Evolutionary conservation across 352 stramenopile genomes (phyloP), one percentile per base, ranked within the genome.

Genomic region (Discostella stelligera): DNA sequence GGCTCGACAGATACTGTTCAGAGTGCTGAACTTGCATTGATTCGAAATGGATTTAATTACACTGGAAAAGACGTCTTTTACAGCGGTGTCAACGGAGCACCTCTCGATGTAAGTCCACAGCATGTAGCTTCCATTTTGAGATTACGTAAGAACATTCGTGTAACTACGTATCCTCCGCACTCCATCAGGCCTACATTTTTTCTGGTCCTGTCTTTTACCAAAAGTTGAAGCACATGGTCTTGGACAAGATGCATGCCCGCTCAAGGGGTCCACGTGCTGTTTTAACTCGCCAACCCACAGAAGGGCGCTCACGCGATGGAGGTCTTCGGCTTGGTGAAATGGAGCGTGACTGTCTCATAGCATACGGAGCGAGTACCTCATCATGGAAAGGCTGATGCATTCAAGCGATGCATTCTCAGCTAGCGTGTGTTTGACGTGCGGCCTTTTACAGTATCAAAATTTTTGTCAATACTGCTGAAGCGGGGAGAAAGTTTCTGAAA

Each of bases 181-280:
- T 44, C 37, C 2, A 8, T 8, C 37, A 44, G 37, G 37, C 96
- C 60, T 99, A 99, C 88, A 98, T 99, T 74, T 99, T 99, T 82
- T 98, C 98, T 76, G 98, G 98, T 0, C 97, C 97, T 23, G 96
- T 99, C 18, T 99, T 99, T 84, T 99, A 99, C 84, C 98, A 99
- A 86, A 99, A 99, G 85, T 91, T 99, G 16, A 99, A 99, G 90
- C 98, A 99, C 85, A 99, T 99, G 98, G 98, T 99, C n/a, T 96
- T 99, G 90, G 98, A 99, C 89, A 99, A 99, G 90, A 99, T 99
- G 93, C 97, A 99, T 84, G 97, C 97, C 18, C 93, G 98, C 71
- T 95, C 97, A 16, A 91, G 96, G 50, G 96, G 96, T 14, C 96
- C 96, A 37, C 93, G 96, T 23, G 96, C 96, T 64, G 85, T 93